Percentiles rank a stretch among this genome's conserved stretches.
Evolutionary conservation across 257 asterid genomes (phyloP).

Genomic region (Scutellaria galericulata): DNA sequence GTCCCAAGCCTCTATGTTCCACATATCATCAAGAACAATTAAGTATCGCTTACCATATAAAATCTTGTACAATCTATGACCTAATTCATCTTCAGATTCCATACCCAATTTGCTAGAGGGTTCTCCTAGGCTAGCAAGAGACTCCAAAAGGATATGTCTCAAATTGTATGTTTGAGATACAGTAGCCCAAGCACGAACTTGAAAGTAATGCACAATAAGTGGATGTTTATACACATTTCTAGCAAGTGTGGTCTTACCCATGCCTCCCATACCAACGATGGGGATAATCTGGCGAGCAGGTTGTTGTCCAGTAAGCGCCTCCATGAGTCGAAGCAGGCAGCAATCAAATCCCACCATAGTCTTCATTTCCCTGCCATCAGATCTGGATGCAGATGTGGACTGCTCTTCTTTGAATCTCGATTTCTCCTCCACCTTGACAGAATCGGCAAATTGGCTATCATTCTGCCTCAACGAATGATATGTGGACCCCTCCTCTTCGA

Average conservation of each 20-base stretch:
- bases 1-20: conserved; percentile 5
- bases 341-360: conserved; percentile 27
- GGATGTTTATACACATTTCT: neutral
- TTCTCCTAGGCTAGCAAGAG: neutral
- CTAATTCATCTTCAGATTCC: neutral
- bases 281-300: neutral
- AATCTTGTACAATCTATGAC: neutral
- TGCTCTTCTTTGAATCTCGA: no score
- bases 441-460: no score
- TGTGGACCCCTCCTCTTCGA: no score
- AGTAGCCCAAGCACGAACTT: conserved; percentile 19
- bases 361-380: no score
- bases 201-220: neutral
- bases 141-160: neutral
- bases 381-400: no score
- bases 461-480: no score
- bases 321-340: neutral
- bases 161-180: neutral
- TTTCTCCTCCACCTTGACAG: no score
- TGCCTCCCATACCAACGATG: conserved; percentile 15
- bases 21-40: conserved; percentile 20
- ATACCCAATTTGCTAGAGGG: neutral
- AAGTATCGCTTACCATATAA: neutral
- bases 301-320: neutral
- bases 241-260: conserved; percentile 26